A percentile compares a stretch with the other conserved stretches of the same genome.
phyloP scores from a whole-genome alignment of 768 basidiomycete genomes.

The Lyophyllum decastes region DNA sequence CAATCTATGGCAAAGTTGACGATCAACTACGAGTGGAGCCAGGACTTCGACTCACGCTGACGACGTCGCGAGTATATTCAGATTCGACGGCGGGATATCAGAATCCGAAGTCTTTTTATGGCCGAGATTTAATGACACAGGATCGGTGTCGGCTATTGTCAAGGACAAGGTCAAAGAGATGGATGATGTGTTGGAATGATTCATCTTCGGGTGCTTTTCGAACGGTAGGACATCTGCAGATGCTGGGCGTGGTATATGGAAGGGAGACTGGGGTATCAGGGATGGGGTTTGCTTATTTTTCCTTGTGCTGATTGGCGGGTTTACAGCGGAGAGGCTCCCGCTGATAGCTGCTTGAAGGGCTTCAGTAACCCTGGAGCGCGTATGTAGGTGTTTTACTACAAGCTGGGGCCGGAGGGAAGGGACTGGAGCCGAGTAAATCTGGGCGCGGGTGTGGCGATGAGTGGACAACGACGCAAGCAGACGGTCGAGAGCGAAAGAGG shows the following conservation, averaged over 20 bases:
- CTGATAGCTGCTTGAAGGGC: conserved; percentile 41
- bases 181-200: conserved; percentile 13
- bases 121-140: conserved; percentile 2
- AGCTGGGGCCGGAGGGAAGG: conserved; percentile 15
- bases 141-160: conserved; percentile 9
- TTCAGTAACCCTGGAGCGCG: conserved; percentile 28
- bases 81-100: neutral
- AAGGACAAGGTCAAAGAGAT: conserved; percentile 17
- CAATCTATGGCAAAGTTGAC: neutral
- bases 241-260: conserved; percentile 2
- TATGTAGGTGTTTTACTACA: conserved; percentile 17
- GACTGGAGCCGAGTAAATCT: conserved; percentile 2
- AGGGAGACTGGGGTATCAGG: neutral
- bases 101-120: neutral
- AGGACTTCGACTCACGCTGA: conserved; percentile 1
- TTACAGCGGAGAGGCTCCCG: conserved; percentile 23
- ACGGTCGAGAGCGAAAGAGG: conserved; percentile 44
- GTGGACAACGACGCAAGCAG: conserved; percentile 28
- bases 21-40: neutral
- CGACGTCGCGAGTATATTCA: neutral
- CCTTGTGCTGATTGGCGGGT: neutral
- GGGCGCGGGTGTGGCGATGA: conserved; percentile 12
- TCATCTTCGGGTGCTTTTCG: conserved; percentile 1
- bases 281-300: neutral
- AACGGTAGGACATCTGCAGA: conserved; percentile 8